Evolutionary conservation across 257 asterid species (phyloP), one percentile per base, ranked within the genome.

Genomic region (Solanum chilense): DNA sequence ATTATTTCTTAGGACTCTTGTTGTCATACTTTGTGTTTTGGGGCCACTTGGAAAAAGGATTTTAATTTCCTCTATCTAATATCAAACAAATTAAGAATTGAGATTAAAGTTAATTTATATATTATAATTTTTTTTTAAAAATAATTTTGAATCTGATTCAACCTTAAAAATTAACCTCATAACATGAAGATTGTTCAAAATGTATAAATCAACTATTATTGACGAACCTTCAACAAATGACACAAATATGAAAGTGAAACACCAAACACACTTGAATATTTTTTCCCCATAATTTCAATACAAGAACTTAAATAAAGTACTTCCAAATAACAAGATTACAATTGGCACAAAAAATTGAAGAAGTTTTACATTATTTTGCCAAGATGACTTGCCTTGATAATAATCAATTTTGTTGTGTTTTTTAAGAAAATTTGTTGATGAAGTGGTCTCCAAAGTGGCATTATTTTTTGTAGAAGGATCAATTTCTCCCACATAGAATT

Each of bases 401-500:
- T 29, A 12, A 41, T 37, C 87, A 47, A 80, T 47, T 49, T 20
- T 25, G 18, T 75, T 20, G 6, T 45, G 78, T 12, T 86, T 66
- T 11, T 76, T 15, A 66, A 82, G n/a, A 13, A 52, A 6, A 49
- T 13, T 44, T 80, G 77, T 14, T 25, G 83, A 18, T 0, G 83
- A 13, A 49, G 71, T 21, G 13, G 20, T 21, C 21, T 3, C 33
- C 33, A 27, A 12, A 66, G 73, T 12, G 35, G 20, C 11, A 68
- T 13, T 27, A 68, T 0, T 87, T 39, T 71, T 86, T 69, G 89
- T 87, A 44, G 89, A 86, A 1, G 92, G 87, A 88, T 93, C 94
- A 8, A 92, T 86, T 90, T 95, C 98, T 47, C 96, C 96, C 0
- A 91, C 89, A 60, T 92, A 95, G 88, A 91, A 95, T 78, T 95